phyloP scores from a whole-genome alignment of 129 eudicot genomes.

The Saussurea involucrata region DNA sequence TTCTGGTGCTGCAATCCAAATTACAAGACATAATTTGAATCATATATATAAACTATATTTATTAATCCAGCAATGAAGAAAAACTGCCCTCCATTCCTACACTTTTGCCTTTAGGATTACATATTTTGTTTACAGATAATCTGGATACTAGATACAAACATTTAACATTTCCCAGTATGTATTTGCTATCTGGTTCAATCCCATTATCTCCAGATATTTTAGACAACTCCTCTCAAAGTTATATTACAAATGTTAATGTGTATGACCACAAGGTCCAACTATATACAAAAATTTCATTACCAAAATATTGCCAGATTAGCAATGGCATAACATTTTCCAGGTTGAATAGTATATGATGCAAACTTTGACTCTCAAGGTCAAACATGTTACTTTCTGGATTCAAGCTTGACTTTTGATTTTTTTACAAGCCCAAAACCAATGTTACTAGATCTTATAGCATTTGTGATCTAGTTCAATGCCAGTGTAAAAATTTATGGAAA shows the following conservation, averaged over 20 bases:
- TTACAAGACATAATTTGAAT: not conserved
- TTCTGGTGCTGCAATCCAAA: not conserved
- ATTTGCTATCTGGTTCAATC: too few species aligned
- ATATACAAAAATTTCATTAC: too few species aligned
- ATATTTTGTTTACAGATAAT: too few species aligned
- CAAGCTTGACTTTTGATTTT: not conserved
- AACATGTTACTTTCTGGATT: not conserved
- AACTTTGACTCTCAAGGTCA: not conserved
- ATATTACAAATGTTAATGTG: too few species aligned
- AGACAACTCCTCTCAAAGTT: too few species aligned
- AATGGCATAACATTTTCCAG: not conserved
- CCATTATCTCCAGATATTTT: too few species aligned
- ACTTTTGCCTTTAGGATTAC: not conserved
- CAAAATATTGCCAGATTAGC: not conserved
- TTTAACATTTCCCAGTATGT: too few species aligned
- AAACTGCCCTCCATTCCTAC: not conserved
- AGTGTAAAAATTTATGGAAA: not conserved
- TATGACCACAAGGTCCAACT: too few species aligned
- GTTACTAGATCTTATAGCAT: not conserved
- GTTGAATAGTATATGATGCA: not conserved
- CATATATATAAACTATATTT: not conserved
- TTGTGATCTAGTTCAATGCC: too few species aligned
- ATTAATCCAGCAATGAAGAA: not conserved
- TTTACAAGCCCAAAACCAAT: not conserved
- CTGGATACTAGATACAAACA: too few species aligned